These are phyloP conservation scores for Amphibolis antarctica DNA, from an alignment of 106 monocot genomes.

Conservation along the genomic window DNA sequence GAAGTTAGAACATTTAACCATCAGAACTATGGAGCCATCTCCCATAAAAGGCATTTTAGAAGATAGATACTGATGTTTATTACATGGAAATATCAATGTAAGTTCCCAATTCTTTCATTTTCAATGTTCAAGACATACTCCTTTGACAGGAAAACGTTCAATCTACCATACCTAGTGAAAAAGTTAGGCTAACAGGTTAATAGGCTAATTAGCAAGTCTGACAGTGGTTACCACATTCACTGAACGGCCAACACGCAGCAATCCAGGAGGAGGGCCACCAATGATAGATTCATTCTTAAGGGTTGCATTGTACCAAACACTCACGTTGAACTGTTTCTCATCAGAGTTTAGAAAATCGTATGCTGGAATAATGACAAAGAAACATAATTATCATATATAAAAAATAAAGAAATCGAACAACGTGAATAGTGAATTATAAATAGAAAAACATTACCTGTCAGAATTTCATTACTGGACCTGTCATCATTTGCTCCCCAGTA, in stretches of 20 bases:
- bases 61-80: too few species aligned
- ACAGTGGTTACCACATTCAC: conserved; percentile 10
- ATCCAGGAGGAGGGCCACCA: not conserved
- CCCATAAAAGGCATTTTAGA: too few species aligned
- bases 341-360: conserved; percentile 19
- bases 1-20: too few species aligned
- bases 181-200: not conserved
- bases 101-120: too few species aligned
- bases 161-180: not conserved
- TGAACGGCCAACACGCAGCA: conserved; percentile 7
- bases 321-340: conserved; percentile 5
- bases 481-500: conserved; percentile 26
- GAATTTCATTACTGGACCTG: conserved; percentile 31
- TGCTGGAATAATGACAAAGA: conserved; percentile 4
- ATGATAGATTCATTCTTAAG: conserved; percentile 2
- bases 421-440: not conserved
- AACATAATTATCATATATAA: not conserved
- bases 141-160: not conserved
- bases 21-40: too few species aligned
- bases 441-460: conserved; percentile 23
- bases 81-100: too few species aligned
- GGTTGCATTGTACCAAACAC: conserved; percentile 22
- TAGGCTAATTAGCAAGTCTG: not conserved
- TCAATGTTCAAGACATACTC: too few species aligned
- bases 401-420: not conserved